phyloP scores from a whole-genome alignment of 1,139 yeast genomes.

The Scheffersomyces insectosa region DNA sequence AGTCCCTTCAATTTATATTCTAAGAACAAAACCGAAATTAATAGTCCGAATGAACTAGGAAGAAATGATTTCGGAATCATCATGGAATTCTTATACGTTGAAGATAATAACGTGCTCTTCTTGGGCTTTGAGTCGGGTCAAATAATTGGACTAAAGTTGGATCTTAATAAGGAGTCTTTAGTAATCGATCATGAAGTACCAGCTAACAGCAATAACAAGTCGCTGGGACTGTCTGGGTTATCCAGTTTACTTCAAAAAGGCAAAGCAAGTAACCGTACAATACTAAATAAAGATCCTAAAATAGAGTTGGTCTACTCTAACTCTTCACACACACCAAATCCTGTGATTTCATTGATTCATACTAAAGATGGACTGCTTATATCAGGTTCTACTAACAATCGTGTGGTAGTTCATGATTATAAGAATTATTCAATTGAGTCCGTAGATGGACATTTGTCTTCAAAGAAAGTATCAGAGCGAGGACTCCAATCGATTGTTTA shows the following conservation, averaged over 20 bases:
- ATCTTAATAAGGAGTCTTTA: constrained; percentile 3
- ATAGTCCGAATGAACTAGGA: constrained; percentile 15
- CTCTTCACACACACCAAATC: constrained; percentile 49
- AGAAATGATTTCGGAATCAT: constrained; percentile 53
- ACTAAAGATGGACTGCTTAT: constrained; percentile 22
- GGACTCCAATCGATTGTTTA: constrained; percentile 13
- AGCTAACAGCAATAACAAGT: not conserved
- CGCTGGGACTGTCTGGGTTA: constrained; percentile 1
- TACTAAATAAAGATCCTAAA: constrained; percentile 24
- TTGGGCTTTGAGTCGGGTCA: constrained; percentile 65
- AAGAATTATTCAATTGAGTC: constrained; percentile 17
- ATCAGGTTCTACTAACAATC: constrained; percentile 46
- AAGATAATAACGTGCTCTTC: constrained; percentile 22
- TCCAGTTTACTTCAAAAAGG: not conserved
- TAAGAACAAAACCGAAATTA: constrained; percentile 12
- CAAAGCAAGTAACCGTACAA: constrained; percentile 4
- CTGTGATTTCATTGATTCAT: constrained; percentile 42
- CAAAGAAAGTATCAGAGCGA: constrained; percentile 4
- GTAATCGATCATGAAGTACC: not conserved
- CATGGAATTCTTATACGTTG: constrained; percentile 47
- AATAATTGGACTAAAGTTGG: constrained; percentile 33
- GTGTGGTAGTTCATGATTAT: constrained; percentile 26
- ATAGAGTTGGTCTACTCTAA: constrained; percentile 22
- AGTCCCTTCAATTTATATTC: constrained; percentile 20
- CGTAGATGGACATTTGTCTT: constrained; percentile 1